Conservation (phyloP, 148 eudicot genomes). For the Selenicereus undatus region DNA sequence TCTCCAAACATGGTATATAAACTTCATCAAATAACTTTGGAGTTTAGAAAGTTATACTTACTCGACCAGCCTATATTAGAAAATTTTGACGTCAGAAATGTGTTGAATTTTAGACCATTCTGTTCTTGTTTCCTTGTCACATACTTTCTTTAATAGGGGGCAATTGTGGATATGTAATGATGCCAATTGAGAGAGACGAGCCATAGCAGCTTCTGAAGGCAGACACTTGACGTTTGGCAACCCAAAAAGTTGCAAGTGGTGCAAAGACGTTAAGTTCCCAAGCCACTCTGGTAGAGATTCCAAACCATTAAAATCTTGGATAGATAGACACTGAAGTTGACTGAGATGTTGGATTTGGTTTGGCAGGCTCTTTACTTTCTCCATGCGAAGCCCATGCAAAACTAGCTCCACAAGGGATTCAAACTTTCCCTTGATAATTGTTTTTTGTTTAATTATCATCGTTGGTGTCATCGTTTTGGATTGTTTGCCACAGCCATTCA, state of each 20-base stretch:
- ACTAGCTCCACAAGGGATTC: background rate
- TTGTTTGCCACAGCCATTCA: background rate
- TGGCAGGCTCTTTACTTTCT: background rate
- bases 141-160: background rate
- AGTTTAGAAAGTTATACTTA: too few species aligned
- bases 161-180: background rate
- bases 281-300: conserved; percentile 4
- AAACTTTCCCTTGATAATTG: background rate
- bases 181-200: background rate
- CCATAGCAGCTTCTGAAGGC: background rate
- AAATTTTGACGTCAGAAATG: background rate
- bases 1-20: too few species aligned
- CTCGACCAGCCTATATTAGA: too few species aligned
- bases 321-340: background rate
- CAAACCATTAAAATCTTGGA: background rate
- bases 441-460: background rate
- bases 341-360: background rate
- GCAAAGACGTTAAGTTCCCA: background rate
- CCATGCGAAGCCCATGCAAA: background rate
- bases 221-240: background rate
- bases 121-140: background rate
- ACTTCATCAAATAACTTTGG: too few species aligned
- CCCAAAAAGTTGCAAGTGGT: background rate
- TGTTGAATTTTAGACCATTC: conserved; percentile 10
- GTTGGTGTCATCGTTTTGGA: background rate